Evolutionary conservation across 805 yeast species (phyloP).

Genomic region (Candida ulmi): DNA sequence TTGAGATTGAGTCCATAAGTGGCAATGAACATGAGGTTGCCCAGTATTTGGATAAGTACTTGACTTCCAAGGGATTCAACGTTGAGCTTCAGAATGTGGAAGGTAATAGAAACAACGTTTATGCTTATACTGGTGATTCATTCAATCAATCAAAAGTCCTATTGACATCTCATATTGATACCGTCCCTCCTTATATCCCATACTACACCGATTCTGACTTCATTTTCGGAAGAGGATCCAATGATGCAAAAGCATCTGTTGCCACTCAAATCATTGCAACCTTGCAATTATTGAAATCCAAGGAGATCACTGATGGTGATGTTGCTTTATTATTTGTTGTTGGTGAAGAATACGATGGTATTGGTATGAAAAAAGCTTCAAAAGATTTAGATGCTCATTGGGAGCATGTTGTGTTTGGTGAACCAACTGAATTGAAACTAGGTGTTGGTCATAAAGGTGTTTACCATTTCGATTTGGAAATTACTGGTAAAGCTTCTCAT

Average conservation of each 20-base stretch:
- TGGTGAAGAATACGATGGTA: conserved; percentile 67
- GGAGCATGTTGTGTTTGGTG: conserved; percentile 66
- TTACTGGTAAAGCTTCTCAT: conserved; percentile 57
- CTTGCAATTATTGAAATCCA: conserved; percentile 36
- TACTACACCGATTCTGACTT: conserved; percentile 40
- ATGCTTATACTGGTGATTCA: conserved; percentile 47
- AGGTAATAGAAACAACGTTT: conserved; percentile 41
- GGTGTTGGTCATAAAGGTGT: conserved; percentile 70
- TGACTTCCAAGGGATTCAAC: conserved; percentile 36
- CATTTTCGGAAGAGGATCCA: conserved; percentile 62
- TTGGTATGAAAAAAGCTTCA: conserved; percentile 50
- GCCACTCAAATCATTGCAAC: conserved; percentile 56
- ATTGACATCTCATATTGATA: conserved; percentile 63
- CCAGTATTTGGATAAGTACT: conserved; percentile 10
- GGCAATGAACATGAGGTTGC: conserved; percentile 17
- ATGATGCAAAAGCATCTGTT: conserved; percentile 69
- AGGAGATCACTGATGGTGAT: conserved; percentile 45
- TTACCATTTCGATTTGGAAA: conserved; percentile 34
- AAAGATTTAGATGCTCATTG: conserved; percentile 33
- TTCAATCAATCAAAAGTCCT: conserved; percentile 38
- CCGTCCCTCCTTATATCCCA: conserved; percentile 62
- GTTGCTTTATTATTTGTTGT: conserved; percentile 55
- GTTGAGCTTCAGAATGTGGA: conserved; percentile 40
- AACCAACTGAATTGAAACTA: conserved; percentile 65
- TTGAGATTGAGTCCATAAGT: conserved; percentile 20